Evolutionary conservation across 192 early-diverging fungal species (phyloP).

Genomic region (Phlyctochytrium planicorne): DNA sequence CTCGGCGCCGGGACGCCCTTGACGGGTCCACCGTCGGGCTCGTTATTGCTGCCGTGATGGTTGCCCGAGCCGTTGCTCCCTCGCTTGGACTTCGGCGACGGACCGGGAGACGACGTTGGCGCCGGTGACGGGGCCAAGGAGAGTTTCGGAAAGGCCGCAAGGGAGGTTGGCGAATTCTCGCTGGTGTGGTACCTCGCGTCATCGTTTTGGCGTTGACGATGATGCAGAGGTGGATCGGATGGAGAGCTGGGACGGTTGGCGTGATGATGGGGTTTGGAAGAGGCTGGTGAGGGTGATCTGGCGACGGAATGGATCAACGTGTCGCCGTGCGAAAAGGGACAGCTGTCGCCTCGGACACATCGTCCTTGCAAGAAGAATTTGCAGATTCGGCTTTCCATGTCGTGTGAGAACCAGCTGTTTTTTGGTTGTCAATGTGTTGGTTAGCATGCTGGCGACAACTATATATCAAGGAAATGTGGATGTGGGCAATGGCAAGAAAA

Average conservation of each 20-base stretch:
- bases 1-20: conserved; percentile 18
- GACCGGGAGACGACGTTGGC: no score
- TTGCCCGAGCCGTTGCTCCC: not conserved
- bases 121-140: conserved; percentile 6
- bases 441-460: no score
- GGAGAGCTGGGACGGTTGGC: no score
- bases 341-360: conserved; percentile 43
- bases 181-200: no score
- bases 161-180: not conserved
- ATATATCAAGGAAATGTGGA: no score
- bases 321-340: conserved; percentile 44
- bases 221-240: no score
- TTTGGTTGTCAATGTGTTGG: not conserved
- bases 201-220: no score
- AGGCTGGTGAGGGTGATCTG: no score
- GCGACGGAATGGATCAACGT: no score
- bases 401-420: conserved; percentile 48
- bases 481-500: no score
- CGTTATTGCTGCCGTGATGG: not conserved
- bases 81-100: not conserved
- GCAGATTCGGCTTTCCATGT: conserved; percentile 38
- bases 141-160: not conserved
- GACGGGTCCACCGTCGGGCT: not conserved
- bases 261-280: no score
- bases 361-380: conserved; percentile 46